Evolutionary conservation across 176 grass and related monocot genomes (phyloP).

Genomic region (Carex cristatella): DNA sequence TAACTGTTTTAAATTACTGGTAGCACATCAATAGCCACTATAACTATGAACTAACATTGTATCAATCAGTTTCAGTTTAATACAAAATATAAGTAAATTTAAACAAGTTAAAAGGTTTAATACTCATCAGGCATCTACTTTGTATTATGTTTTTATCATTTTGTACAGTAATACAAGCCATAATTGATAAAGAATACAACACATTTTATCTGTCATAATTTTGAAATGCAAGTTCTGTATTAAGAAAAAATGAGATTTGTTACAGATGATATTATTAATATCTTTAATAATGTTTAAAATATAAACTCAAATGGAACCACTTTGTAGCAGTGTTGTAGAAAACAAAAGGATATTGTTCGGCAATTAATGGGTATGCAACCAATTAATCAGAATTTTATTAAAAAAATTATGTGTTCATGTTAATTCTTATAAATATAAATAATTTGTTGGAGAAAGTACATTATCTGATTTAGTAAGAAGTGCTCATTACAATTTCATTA

Average conservation of each 20-base stretch:
- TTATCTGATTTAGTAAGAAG: not conserved
- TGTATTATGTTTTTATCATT: not conserved
- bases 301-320: not conserved
- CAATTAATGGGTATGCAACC: not conserved
- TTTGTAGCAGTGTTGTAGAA: not conserved
- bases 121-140: not conserved
- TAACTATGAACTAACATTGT: not conserved
- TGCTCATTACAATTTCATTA: not conserved
- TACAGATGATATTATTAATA: not conserved
- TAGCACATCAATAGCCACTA: not conserved
- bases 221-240: not conserved
- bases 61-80: not conserved
- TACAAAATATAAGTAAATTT: not conserved
- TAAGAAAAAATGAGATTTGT: not conserved
- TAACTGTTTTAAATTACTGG: not conserved
- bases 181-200: not conserved
- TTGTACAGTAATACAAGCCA: not conserved
- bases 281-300: not conserved
- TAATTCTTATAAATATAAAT: not conserved
- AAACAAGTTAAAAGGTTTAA: not conserved
- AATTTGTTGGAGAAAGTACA: not conserved
- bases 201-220: not conserved
- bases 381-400: not conserved
- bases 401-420: not conserved
- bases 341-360: not conserved